phyloP scores from a whole-genome alignment of 805 yeast genomes.

The Metschnikowia kofuensis region DNA sequence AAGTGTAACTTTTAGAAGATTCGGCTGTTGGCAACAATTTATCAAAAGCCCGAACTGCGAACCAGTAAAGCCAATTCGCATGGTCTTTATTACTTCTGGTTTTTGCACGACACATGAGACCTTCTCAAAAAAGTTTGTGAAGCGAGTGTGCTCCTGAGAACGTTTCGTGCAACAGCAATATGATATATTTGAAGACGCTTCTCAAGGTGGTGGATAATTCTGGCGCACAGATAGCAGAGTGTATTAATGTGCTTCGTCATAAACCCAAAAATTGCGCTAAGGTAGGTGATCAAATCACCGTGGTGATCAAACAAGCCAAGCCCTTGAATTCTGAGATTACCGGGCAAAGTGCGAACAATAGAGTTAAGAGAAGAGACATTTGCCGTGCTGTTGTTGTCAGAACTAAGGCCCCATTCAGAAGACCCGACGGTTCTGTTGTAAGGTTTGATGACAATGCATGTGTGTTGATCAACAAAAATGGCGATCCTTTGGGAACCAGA shows the following conservation, averaged over 20 bases:
- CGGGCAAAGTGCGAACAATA: slow-evolving; percentile 69
- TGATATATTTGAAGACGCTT: slow-evolving; percentile 88
- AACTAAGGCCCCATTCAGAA: slow-evolving; percentile 71
- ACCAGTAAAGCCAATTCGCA: background rate
- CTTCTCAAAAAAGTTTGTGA: slow-evolving; percentile 6
- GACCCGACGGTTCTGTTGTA: slow-evolving; percentile 84
- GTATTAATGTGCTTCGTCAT: slow-evolving; percentile 91
- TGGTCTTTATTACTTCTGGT: background rate
- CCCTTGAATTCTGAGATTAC: slow-evolving; percentile 69
- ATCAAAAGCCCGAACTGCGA: too few species aligned
- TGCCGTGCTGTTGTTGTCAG: slow-evolving; percentile 94
- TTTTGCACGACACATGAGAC: slow-evolving; percentile 12
- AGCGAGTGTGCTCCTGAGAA: background rate
- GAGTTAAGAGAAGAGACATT: slow-evolving; percentile 93
- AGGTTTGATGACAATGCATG: slow-evolving; percentile 96
- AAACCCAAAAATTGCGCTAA: slow-evolving; percentile 79
- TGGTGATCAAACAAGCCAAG: slow-evolving; percentile 88
- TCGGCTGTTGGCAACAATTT: too few species aligned
- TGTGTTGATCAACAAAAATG: slow-evolving; percentile 86
- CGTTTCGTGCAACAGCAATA: slow-evolving; percentile 23
- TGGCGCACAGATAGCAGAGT: slow-evolving; percentile 92
- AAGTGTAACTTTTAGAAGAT: too few species aligned
- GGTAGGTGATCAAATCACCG: slow-evolving; percentile 90
- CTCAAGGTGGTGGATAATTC: slow-evolving; percentile 92
- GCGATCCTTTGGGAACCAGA: slow-evolving; percentile 94